These are phyloP conservation scores for Apocynum venetum DNA, from an alignment of 257 asterid species.

Conservation along the genomic window DNA sequence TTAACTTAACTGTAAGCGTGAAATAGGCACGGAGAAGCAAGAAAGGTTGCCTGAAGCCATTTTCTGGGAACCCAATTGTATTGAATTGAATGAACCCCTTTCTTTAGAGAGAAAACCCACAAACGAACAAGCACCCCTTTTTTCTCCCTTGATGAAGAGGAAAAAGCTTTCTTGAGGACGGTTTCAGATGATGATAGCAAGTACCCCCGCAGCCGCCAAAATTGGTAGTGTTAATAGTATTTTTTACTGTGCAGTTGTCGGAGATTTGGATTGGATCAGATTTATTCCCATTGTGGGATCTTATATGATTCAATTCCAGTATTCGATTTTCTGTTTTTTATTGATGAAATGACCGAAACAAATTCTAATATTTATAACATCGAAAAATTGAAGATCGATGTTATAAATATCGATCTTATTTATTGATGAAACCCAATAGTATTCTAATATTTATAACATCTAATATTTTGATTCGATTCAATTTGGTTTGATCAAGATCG, in stretches of 20 bases:
- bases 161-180: background rate
- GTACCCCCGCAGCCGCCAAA: background rate
- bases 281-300: background rate
- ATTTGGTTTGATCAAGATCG: no score
- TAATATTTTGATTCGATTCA: no score
- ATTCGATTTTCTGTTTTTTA: no score
- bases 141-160: background rate
- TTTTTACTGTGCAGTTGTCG: background rate
- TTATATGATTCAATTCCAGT: background rate
- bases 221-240: background rate
- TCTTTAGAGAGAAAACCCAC: background rate
- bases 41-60: slow-evolving; percentile 4
- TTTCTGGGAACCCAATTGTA: background rate
- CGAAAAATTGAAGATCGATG: no score
- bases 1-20: slow-evolving; percentile 9
- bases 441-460: no score
- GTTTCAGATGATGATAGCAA: background rate
- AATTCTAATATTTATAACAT: no score
- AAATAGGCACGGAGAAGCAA: slow-evolving; percentile 6
- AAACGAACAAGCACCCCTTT: background rate
- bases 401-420: no score
- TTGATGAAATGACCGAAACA: no score
- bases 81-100: background rate
- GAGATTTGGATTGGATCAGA: background rate
- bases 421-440: no score